A percentile compares a stretch with the other conserved stretches of the same genome.
These are phyloP conservation scores for Paecilomyces fulvus DNA, from an alignment of 2,329 filamentous ascomycete genomes.

Conservation along the genomic window DNA sequence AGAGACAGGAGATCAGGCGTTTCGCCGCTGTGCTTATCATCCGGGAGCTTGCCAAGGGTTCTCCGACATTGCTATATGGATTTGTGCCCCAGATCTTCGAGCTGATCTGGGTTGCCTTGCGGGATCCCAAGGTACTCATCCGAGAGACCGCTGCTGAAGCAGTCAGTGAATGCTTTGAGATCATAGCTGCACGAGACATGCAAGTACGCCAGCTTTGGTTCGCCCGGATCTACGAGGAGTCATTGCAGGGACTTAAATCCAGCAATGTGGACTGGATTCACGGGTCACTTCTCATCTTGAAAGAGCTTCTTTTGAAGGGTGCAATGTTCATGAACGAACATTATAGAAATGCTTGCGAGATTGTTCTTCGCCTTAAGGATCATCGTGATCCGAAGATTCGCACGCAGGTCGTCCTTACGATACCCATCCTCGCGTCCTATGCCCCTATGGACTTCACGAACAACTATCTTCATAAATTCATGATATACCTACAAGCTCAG, in stretches of 20 bases:
- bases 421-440: constrained; percentile 88
- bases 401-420: constrained; percentile 80
- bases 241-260: constrained; percentile 67
- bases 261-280: constrained; percentile 83
- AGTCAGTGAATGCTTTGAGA: constrained; percentile 90
- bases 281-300: constrained; percentile 85
- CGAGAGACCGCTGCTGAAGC: constrained; percentile 86
- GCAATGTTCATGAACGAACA: constrained; percentile 99
- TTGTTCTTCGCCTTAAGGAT: constrained; percentile 85
- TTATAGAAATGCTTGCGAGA: constrained; percentile 87
- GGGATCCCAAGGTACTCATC: constrained; percentile 84
- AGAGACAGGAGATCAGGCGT: constrained; percentile 83
- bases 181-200: constrained; percentile 86
- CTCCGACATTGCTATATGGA: constrained; percentile 88
- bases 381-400: constrained; percentile 82
- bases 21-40: constrained; percentile 90
- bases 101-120: constrained; percentile 88
- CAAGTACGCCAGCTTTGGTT: constrained; percentile 83
- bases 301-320: constrained; percentile 85
- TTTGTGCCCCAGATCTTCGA: constrained; percentile 95
- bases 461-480: constrained; percentile 86
- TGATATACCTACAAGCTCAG: constrained; percentile 90
- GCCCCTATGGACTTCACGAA: constrained; percentile 83
- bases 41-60: constrained; percentile 82
- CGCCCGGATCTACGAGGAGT: constrained; percentile 80